Base-by-base conservation (phyloP, 140 eudicot genomes). In the Anethum foeniculum region DNA sequence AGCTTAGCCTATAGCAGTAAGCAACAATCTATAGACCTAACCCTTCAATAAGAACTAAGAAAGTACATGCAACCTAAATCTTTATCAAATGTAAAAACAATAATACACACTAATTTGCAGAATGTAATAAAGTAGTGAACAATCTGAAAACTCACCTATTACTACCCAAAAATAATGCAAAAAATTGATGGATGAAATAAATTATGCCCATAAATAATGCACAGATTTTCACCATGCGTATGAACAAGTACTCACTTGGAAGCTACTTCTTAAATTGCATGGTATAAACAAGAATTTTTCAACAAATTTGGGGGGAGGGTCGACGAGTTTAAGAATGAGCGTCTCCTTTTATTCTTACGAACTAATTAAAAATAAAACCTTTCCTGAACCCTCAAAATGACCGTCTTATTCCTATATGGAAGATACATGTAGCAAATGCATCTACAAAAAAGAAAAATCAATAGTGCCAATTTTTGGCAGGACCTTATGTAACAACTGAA, bases 381-480 rank as follows among this genome's bases (percentile, higher is more conserved):
- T 32, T 47, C 67, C 4, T 41, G 5, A 49, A 9, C 75, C 58
- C 81, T 64, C 54, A 78, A 23, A 79, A 21, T 78, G 73, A 79
- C 6, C 44, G 58, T 56, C 81, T 78, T 78, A 58, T 78, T 78
- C 54, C 81, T 32, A 58, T 27, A 36, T 16, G 47, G 25, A 27
- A 47, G 44, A 28, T 28, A 27, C 12, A 28, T 19, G 74, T 41
- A 23, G 21, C 38, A 21, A 46, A 79, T 44, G 82, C 65, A 79
- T 67, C 65, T 47, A 14, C 46, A 7, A 67, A 28, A 34, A 39
- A 79, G 77, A 51, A 44, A 79, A 15, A 65, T 78, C 65, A 18
- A 9, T n/a, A 3, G 16, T 30, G 18, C 27, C 76, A 79, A 79
- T 68, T 79, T 79, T 76, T 39, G 56, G 72, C 36, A 28, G 54